Evolutionary conservation across 2,329 filamentous ascomycete genomes (phyloP), one percentile per base, ranked within the genome.

Genomic region (Mariannaea elegans): DNA sequence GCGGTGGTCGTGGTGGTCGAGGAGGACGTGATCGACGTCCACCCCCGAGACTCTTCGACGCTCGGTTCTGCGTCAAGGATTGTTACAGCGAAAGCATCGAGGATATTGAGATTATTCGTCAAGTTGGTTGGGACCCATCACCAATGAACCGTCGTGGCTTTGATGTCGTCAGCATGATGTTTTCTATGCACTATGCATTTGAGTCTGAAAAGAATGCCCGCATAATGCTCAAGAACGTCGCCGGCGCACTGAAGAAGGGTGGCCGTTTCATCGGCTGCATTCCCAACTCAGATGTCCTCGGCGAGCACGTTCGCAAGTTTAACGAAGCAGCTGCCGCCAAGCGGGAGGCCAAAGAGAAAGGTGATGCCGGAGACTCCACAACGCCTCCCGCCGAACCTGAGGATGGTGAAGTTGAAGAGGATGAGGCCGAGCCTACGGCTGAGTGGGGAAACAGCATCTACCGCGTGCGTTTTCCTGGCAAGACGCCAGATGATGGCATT

Each of bases 151-250:
- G 87, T 52, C 90, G 90, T 55, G 94, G 94, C 4, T 99, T 98
- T 70, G 95, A 99, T 74, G 91, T 98, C 39, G 94, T 99, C 64
- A 93, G 90, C 73, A 97, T 97, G 87, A 99, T 99, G 95, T 99
- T 99, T 77, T 96, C 93, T 71, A 95, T 99, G 88, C 95, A 99
- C 79, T 99, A 99, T 75, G 94, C 95, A 6, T 99, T 98, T 69
- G 95, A 98, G 80, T 92, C 84, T 51, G 94, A 99, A 76, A 86
- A 87, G 46, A 96, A 97, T 76, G 93, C 94, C 2, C 87, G 93
- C 42, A 91, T 87, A 63, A 98, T 99, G 95, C 84, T 99, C 56
- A 87, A 89, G 71, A 99, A 99, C 72, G 94, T 99, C 3, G 90
- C 95, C 0, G 91, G 93, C 1, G 87, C 91, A 2, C 78, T 99